Conservation (phyloP, 2,329 filamentous ascomycete species). For the Mariannaea elegans region DNA sequence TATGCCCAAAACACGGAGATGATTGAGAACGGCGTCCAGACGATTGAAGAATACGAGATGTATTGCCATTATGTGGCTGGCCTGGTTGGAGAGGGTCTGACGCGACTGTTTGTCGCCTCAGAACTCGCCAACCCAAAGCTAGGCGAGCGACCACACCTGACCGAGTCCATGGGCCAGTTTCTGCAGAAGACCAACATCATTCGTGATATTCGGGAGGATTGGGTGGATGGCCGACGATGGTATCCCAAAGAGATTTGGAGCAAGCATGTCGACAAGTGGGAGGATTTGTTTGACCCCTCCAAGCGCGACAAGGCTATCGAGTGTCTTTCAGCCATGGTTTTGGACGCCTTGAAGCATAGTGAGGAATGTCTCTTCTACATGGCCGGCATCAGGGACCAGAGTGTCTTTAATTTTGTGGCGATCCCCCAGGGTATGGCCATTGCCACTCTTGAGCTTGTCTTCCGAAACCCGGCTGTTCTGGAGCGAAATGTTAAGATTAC, state of each 20-base stretch:
- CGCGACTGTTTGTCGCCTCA: slow-evolving; percentile 86
- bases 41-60: slow-evolving; percentile 87
- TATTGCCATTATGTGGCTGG: slow-evolving; percentile 99
- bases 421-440: slow-evolving; percentile 99
- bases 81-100: slow-evolving; percentile 93
- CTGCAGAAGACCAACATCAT: slow-evolving; percentile 99
- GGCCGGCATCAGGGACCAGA: slow-evolving; percentile 92
- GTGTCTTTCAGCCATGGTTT: slow-evolving; percentile 92
- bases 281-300: slow-evolving; percentile 86
- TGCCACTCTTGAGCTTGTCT: slow-evolving; percentile 89
- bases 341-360: slow-evolving; percentile 85
- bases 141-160: slow-evolving; percentile 79
- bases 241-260: slow-evolving; percentile 98
- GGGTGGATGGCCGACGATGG: slow-evolving; percentile 86
- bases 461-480: slow-evolving; percentile 89
- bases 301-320: slow-evolving; percentile 81
- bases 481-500: slow-evolving; percentile 93
- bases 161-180: slow-evolving; percentile 97
- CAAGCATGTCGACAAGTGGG: slow-evolving; percentile 89
- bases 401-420: slow-evolving; percentile 98
- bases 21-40: slow-evolving; percentile 82
- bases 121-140: slow-evolving; percentile 88
- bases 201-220: slow-evolving; percentile 91
- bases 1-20: slow-evolving; percentile 86
- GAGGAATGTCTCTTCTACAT: slow-evolving; percentile 99